Base-by-base conservation (phyloP, 106 monocot species). In the Platanthera zijinensis region DNA sequence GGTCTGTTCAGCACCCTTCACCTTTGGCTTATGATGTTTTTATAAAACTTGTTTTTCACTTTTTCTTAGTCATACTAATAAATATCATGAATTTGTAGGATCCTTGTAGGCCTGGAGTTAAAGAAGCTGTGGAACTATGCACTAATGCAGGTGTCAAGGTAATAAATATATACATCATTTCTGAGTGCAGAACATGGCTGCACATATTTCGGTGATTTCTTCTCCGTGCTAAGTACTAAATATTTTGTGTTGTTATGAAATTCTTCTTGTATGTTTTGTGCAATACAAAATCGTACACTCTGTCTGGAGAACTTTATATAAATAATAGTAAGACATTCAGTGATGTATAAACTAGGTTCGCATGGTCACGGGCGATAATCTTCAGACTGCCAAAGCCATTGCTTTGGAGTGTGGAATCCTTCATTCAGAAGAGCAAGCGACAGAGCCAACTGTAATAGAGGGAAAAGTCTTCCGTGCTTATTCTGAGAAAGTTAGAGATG, bases 301-400 rank as follows among this genome's bases (percentile, higher is more conserved):
- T 74, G 13, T 51, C 52, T 25, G 8, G 6, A 17, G 8, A 77
- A 66, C 46, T 48, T n/a, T 81, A 1, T 50, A 9, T 49, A 76
- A 48, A 69, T 54, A 10, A 79, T 78, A 25, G 63, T 73, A 51
- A 32, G 8, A 21, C 50, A 11, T 69, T 67, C 48, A n/a, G 52
- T 47, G 71, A 59, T 83, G 51, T 75, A 52, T 76, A 50, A 77
- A 77, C 74, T 72, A 97, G 97, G 97, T 97, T 18, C 90, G 97
- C 15, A 94, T 97, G 97, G 93, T 97, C 15, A 97, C 97, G 78
- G 97, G 97, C n/a, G 97, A 97, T 76, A 94, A 97, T 79, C 77
- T 97, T 79, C 89, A 94, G 74, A 97, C 97, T 64, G 97, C 93
- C 48, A 97, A 90, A 86, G 91, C 97, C 64, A 97, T 97, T 72